Conservation (phyloP, 75 land plant species). For the Sequoia sempervirens region DNA sequence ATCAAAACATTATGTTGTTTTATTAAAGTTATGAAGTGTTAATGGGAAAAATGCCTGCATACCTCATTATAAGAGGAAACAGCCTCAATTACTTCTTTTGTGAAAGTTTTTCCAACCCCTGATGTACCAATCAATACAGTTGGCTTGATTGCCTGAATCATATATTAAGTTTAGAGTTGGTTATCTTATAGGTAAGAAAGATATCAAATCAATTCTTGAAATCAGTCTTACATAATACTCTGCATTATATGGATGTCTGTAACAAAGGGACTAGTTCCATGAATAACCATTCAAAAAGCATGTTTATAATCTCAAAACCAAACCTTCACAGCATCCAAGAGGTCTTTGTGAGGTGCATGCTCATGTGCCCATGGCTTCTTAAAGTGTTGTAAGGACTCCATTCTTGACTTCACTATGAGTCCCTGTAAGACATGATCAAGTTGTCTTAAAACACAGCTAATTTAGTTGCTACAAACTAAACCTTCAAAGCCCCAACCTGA, state of each 20-base stretch:
- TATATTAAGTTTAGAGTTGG: neutral
- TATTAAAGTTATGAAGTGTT: neutral
- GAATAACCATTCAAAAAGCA: neutral
- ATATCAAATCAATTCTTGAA: neutral
- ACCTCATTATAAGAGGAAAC: conserved; percentile 36
- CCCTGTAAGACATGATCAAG: conserved; percentile 27
- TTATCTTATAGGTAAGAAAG: neutral
- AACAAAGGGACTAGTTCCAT: too few relatives aligned
- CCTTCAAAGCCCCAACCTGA: neutral
- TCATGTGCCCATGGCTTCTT: conserved; percentile 71
- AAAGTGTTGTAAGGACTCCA: conserved; percentile 57
- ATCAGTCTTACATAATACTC: neutral
- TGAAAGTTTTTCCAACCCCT: conserved; percentile 44
- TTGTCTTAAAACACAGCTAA: neutral
- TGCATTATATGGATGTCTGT: neutral
- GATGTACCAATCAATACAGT: conserved; percentile 41
- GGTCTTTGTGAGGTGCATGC: conserved; percentile 36
- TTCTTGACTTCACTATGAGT: conserved; percentile 54
- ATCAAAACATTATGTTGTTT: neutral
- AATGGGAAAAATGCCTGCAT: neutral
- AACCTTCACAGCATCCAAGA: conserved; percentile 66
- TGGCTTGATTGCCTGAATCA: conserved; percentile 41
- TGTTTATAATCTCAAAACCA: neutral
- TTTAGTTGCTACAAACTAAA: neutral
- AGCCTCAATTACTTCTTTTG: conserved; percentile 44